A percentile compares a stretch with the other conserved stretches of the same genome.
Conservation (phyloP, 805 yeast species). For the Metschnikowia koreensis region DNA sequence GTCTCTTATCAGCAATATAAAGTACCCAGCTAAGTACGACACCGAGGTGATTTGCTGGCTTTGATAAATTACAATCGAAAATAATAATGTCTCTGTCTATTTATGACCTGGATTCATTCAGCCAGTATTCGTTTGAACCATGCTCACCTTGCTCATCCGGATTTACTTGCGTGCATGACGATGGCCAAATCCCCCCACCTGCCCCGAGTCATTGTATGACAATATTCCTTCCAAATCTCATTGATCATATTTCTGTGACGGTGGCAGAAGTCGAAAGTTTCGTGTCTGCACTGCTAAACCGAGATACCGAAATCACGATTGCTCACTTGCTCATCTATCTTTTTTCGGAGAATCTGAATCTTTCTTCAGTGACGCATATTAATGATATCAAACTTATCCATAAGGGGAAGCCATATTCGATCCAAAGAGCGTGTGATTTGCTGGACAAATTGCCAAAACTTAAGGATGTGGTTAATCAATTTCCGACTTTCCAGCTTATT, state of each 20-base stretch:
- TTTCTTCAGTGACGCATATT: constrained; percentile 4
- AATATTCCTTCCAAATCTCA: constrained; percentile 15
- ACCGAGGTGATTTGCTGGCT: neutral
- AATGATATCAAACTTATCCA: constrained; percentile 17
- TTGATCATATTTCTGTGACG: constrained; percentile 8
- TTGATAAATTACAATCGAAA: too few species aligned
- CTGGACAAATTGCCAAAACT: constrained; percentile 7
- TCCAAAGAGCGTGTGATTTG: constrained; percentile 11
- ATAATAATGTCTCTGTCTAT: neutral
- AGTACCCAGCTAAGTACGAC: too few species aligned
- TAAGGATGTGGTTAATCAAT: constrained; percentile 4
- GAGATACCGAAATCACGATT: constrained; percentile 1
- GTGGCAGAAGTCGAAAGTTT: constrained; percentile 10
- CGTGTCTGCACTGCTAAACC: neutral
- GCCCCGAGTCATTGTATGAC: constrained; percentile 1
- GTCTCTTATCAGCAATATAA: neutral
- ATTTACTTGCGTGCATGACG: neutral
- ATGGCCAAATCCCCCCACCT: neutral
- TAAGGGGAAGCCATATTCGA: constrained; percentile 13
- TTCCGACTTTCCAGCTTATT: constrained; percentile 18
- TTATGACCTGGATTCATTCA: constrained; percentile 1
- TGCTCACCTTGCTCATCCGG: constrained; percentile 17
- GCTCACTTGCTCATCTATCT: constrained; percentile 16
- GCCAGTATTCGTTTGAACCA: constrained; percentile 13
- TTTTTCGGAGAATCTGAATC: constrained; percentile 6